Evolutionary conservation across 2,329 filamentous ascomycete species (phyloP), one percentile per base, ranked within the genome.

Genomic region (Myriosclerotinia duriaeana): DNA sequence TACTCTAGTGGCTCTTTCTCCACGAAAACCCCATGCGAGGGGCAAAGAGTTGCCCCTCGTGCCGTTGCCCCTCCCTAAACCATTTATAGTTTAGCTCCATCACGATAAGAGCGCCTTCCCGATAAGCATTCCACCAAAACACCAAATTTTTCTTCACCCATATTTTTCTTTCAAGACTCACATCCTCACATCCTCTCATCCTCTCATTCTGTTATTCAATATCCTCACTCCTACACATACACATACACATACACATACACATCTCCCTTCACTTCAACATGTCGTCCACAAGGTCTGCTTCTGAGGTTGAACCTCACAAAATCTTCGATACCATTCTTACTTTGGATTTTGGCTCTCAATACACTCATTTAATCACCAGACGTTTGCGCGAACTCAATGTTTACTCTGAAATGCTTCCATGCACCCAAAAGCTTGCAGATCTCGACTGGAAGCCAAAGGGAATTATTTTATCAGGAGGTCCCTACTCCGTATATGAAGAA

Each of bases 321-420:
- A 64, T 69, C 50, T 76, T 73, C 53, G 74, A 76, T 66, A 91
- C 89, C 71, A 89, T 92, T 73, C 80, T 92, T 71, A 86, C 89
- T 70, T 80, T 91, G 73, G 89, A 91, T 78, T 91, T 91, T 76
- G 89, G 85, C 71, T 89, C 85, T 34, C 89, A 91, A 78, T 89
- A 88, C 74, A 88, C 86, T 52, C 89, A 93, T 77, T 81, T 93
- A n/a, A 75, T 75, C 46, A 73, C 74, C 11, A 84, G 91, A 65
- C 86, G 91, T 44, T 84, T 96, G 38, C 85, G 92, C 72, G 87
- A 90, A 73, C 84, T 96, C 78, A 89, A 89, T 80, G 85, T 96
- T 77, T 97, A 91, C 82, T 87, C 87, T 69, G 93, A 97, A 81
- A 90, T 96, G 88, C 86, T 96, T 53, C 91, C 91, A 30, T 96